Evolutionary conservation across 352 stramenopile species (phyloP).

Genomic region (Globisporangium cederbergense): DNA sequence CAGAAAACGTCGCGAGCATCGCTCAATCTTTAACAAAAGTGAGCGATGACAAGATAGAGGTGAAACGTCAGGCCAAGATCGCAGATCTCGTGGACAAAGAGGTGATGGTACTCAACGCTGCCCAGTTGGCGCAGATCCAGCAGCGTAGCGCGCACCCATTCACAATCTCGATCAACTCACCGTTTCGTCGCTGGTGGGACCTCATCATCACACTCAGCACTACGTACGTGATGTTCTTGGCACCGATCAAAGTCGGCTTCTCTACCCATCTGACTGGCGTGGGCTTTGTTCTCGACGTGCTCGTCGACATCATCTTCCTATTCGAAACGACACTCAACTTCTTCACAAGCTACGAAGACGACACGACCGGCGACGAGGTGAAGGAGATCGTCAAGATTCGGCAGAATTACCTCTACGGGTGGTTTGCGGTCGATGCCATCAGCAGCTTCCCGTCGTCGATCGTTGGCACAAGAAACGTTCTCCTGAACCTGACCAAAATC

Average conservation of each 20-base stretch:
- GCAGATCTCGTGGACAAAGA: constrained; percentile 57
- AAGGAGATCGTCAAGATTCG: constrained; percentile 54
- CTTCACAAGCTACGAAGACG: constrained; percentile 64
- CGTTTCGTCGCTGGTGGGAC: constrained; percentile 61
- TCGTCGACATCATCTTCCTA: constrained; percentile 57
- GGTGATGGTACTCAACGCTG: constrained; percentile 57
- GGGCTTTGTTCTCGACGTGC: constrained; percentile 36
- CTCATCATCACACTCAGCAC: constrained; percentile 48
- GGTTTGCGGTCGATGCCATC: constrained; percentile 48
- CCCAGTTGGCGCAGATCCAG: constrained; percentile 57
- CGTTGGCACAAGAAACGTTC: constrained; percentile 23
- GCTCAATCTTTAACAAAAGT: constrained; percentile 13
- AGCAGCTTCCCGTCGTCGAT: constrained; percentile 53
- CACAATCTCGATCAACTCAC: constrained; percentile 60
- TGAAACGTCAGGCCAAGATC: constrained; percentile 36
- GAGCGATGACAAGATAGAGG: constrained; percentile 29
- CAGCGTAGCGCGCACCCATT: constrained; percentile 41
- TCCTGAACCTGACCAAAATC: constrained; percentile 48
- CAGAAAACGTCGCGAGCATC: constrained; percentile 25
- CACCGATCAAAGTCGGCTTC: constrained; percentile 56
- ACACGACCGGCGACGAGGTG: constrained; percentile 56
- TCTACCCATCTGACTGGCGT: constrained; percentile 26
- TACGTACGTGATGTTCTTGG: constrained; percentile 52
- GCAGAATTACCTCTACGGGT: constrained; percentile 50
- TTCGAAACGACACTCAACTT: constrained; percentile 58